Evolutionary conservation across 495 filamentous ascomycete species (phyloP).

Genomic region (Penicillium dipodomyicola): DNA sequence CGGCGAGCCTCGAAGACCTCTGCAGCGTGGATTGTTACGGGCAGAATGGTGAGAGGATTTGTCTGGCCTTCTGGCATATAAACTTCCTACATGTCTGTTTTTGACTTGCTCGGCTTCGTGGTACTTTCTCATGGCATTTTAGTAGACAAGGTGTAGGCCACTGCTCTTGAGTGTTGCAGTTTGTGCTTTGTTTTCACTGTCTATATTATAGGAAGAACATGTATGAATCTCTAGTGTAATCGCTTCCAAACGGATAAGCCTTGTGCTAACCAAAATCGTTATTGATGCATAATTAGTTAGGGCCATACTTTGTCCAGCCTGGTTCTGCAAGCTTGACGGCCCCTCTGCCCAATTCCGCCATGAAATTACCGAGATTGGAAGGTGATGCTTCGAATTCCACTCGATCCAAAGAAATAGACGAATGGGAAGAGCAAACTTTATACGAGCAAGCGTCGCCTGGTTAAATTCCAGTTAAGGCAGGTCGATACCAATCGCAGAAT

Average conservation of each 20-base stretch:
- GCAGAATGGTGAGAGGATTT: not conserved
- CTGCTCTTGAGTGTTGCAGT: not conserved
- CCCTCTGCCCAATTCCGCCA: not conserved
- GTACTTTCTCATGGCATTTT: not conserved
- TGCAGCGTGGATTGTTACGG: not conserved
- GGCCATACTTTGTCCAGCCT: not conserved
- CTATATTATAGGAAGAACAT: not conserved
- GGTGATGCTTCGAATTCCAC: not conserved
- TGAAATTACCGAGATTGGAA: slow-evolving; percentile 1
- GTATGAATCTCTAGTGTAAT: not conserved
- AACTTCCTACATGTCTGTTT: not conserved
- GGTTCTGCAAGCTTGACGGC: not conserved
- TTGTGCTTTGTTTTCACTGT: not conserved
- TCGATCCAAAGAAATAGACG: not conserved
- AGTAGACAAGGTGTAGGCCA: not conserved
- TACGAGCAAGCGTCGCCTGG: not conserved
- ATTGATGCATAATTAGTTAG: not conserved
- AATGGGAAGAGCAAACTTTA: not conserved
- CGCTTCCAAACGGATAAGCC: not conserved
- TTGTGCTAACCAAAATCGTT: not conserved
- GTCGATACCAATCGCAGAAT: not conserved
- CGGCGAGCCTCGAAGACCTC: not conserved
- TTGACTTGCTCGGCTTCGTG: not conserved
- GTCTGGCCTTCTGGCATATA: not conserved
- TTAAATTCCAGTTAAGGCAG: not conserved